These are phyloP conservation scores for Chalara sp. DNA, from an alignment of 2,329 filamentous ascomycete species.

Conservation along the genomic window DNA sequence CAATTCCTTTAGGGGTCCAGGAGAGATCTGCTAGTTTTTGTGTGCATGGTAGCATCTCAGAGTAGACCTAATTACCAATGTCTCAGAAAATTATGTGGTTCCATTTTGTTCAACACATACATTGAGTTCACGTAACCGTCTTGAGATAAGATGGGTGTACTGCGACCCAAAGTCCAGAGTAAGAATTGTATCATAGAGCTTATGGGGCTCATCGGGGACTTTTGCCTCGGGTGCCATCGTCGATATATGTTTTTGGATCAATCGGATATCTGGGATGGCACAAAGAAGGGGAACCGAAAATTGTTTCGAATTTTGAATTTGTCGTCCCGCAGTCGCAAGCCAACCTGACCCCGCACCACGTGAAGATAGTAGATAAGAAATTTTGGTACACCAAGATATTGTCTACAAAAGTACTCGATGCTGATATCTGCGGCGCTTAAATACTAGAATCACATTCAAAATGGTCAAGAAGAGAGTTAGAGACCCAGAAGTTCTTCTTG, in stretches of 20 bases:
- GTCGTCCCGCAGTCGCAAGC: too few relatives aligned
- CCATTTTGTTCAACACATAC: conserved; percentile 15
- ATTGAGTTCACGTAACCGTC: conserved; percentile 66
- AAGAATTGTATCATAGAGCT: conserved; percentile 49
- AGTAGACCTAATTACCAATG: conserved; percentile 47
- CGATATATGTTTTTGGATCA: too few relatives aligned
- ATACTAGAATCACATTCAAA: conserved; percentile 6
- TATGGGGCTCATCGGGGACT: conserved; percentile 11
- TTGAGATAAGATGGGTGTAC: conserved; percentile 5
- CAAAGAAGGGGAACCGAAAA: too few relatives aligned
- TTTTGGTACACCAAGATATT: too few relatives aligned
- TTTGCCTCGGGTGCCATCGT: not conserved
- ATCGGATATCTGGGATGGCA: too few relatives aligned
- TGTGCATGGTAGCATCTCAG: conserved; percentile 83
- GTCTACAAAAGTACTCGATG: too few relatives aligned
- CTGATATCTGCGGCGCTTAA: too few relatives aligned
- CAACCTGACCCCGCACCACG: too few relatives aligned
- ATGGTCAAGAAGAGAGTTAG: conserved; percentile 30
- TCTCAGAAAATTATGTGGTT: too few relatives aligned
- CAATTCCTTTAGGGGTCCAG: conserved; percentile 79
- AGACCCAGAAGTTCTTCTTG: conserved; percentile 25
- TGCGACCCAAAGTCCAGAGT: conserved; percentile 60
- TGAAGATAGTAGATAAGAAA: too few relatives aligned
- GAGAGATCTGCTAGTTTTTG: conserved; percentile 70
- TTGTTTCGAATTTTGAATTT: too few relatives aligned